Conservation (phyloP, 345 rosid genomes). For the Acer negundo region DNA sequence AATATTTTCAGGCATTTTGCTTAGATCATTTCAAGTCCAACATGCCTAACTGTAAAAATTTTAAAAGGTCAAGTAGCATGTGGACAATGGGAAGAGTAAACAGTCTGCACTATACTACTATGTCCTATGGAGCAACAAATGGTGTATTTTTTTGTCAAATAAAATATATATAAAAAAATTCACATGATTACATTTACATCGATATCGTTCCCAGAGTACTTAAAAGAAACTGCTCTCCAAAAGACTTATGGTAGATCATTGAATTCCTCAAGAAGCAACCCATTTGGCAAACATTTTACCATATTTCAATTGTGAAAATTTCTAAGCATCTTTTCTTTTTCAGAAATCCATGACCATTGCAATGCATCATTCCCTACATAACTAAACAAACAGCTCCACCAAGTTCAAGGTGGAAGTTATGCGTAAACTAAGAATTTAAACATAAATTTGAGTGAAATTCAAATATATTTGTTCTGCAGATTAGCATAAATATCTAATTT, state of each 20-base stretch:
- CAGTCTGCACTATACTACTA: too few relatives aligned
- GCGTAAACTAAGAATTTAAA: background rate
- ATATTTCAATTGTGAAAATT: background rate
- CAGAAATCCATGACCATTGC: background rate
- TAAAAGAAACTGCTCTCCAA: background rate
- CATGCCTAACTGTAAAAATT: background rate
- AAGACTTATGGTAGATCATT: too few relatives aligned
- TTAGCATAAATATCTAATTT: background rate
- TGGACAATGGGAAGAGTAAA: background rate
- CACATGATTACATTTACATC: background rate
- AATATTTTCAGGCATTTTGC: background rate
- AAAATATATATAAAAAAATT: background rate
- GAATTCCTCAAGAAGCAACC: too few relatives aligned
- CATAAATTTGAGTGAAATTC: background rate
- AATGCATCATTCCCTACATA: background rate
- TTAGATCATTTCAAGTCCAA: background rate
- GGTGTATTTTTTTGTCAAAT: background rate
- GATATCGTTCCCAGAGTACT: background rate
- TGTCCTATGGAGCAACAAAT: background rate
- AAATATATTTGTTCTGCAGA: background rate
- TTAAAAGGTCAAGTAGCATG: background rate
- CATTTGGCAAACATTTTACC: background rate
- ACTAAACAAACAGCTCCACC: background rate
- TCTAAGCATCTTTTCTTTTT: background rate
- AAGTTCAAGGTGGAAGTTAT: background rate